A percentile compares a stretch with the other conserved stretches of the same genome.
Conservation (phyloP, 1,139 yeast genomes). For the Yamadazyma sp. region DNA sequence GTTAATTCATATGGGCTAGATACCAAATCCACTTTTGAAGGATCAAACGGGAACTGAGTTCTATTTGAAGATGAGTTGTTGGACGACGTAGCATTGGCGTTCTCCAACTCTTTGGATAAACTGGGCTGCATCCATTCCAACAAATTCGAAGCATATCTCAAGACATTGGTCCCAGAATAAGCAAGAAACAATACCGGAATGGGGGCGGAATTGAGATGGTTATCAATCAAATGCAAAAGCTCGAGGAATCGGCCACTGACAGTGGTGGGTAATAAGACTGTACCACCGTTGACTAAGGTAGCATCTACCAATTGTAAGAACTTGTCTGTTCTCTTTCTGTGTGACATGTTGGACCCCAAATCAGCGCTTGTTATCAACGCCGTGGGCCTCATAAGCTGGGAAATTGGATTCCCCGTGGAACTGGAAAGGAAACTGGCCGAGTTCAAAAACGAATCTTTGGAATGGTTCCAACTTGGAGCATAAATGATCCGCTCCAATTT, state of each 20-base stretch:
- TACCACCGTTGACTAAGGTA: slow-evolving; percentile 68
- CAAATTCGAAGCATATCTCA: slow-evolving; percentile 84
- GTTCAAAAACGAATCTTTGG: slow-evolving; percentile 80
- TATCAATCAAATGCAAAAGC: slow-evolving; percentile 67
- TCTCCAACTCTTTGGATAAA: slow-evolving; percentile 80
- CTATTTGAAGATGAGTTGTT: slow-evolving; percentile 28
- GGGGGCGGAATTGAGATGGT: slow-evolving; percentile 53
- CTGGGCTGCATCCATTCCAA: slow-evolving; percentile 93
- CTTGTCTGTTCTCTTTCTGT: slow-evolving; percentile 63
- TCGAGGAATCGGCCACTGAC: slow-evolving; percentile 85
- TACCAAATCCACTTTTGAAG: slow-evolving; percentile 59
- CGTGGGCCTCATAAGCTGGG: slow-evolving; percentile 74
- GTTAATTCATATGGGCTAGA: slow-evolving; percentile 57
- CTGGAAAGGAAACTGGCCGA: slow-evolving; percentile 67
- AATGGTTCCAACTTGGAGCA: slow-evolving; percentile 95
- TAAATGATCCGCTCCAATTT: slow-evolving; percentile 78
- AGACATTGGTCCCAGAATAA: slow-evolving; percentile 74
- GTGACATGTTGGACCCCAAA: slow-evolving; percentile 65
- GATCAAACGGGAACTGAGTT: slow-evolving; percentile 73
- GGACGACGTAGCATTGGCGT: slow-evolving; percentile 25
- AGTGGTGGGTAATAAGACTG: slow-evolving; percentile 80
- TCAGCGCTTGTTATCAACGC: slow-evolving; percentile 78
- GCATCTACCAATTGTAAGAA: slow-evolving; percentile 64
- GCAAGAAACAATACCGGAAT: slow-evolving; percentile 75
- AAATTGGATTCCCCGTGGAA: slow-evolving; percentile 51